Evolutionary conservation across 192 early-diverging fungal species (phyloP).

Genomic region (Pilobolus umbonatus): DNA sequence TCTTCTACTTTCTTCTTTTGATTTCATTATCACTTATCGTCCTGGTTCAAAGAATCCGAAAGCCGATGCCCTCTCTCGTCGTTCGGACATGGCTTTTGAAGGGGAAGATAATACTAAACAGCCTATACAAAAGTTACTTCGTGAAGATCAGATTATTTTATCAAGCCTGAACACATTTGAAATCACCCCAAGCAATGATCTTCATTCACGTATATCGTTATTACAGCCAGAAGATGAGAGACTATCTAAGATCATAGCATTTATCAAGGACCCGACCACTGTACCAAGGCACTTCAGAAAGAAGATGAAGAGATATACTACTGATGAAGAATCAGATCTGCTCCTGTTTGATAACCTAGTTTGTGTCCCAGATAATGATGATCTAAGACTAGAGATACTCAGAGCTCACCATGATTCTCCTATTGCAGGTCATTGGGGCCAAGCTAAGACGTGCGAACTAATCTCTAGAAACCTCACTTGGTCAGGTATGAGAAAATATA

Average conservation of each 20-base stretch:
- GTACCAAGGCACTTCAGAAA: background rate
- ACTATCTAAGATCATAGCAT: background rate
- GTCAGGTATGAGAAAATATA: constrained; percentile 29
- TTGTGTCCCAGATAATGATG: constrained; percentile 23
- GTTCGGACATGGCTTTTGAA: background rate
- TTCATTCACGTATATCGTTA: background rate
- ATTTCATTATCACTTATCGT: background rate
- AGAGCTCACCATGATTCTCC: constrained; percentile 25
- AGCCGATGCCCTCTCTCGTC: constrained; percentile 11
- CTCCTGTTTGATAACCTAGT: constrained; percentile 14
- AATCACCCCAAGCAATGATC: background rate
- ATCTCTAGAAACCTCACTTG: constrained; percentile 27
- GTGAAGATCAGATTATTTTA: background rate
- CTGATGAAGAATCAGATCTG: constrained; percentile 4
- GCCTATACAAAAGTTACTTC: background rate
- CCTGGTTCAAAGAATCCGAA: background rate
- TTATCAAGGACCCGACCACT: background rate
- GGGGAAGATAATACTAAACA: constrained; percentile 1
- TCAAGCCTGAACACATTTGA: background rate
- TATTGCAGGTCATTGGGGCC: constrained; percentile 34
- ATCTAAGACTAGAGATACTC: constrained; percentile 11
- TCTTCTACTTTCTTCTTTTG: too few relatives aligned
- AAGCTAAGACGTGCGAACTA: constrained; percentile 33
- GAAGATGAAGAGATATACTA: background rate
- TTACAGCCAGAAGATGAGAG: background rate